Evolutionary conservation across 2,329 filamentous ascomycete species (phyloP).

Genomic region (Rutstroemia sp.): DNA sequence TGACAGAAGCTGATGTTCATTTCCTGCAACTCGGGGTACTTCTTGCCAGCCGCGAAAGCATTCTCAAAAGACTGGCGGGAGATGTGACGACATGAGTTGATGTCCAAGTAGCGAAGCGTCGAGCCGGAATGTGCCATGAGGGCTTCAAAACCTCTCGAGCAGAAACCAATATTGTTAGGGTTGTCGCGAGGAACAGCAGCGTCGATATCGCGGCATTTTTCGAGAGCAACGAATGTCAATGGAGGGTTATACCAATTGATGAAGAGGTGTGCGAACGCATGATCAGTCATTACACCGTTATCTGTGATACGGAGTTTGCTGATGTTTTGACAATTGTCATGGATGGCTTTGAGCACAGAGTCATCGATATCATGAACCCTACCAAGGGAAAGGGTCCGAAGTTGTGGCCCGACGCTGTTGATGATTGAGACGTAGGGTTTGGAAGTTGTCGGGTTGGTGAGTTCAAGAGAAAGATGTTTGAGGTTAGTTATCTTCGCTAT

Average conservation of each 20-base stretch:
- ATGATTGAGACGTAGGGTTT: slow-evolving; percentile 56
- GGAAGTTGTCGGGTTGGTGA: slow-evolving; percentile 48
- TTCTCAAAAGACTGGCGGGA: slow-evolving; percentile 62
- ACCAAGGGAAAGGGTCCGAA: slow-evolving; percentile 74
- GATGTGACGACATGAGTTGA: slow-evolving; percentile 83
- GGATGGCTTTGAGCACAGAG: slow-evolving; percentile 61
- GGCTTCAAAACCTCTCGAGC: slow-evolving; percentile 66
- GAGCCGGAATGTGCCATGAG: slow-evolving; percentile 77
- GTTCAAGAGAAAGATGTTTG: slow-evolving; percentile 67
- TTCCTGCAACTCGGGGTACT: slow-evolving; percentile 61
- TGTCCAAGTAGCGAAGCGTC: slow-evolving; percentile 58
- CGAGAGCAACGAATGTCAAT: slow-evolving; percentile 64
- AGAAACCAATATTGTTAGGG: slow-evolving; percentile 62
- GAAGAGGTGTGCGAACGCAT: slow-evolving; percentile 67
- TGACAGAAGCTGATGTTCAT: slow-evolving; percentile 75
- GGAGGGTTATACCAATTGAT: slow-evolving; percentile 66
- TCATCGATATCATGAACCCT: slow-evolving; percentile 62
- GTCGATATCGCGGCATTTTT: slow-evolving; percentile 71
- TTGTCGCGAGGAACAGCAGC: slow-evolving; percentile 60
- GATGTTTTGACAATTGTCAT: slow-evolving; percentile 59
- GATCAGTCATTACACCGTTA: slow-evolving; percentile 69
- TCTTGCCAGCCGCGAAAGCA: slow-evolving; percentile 55
- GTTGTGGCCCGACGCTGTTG: slow-evolving; percentile 49
- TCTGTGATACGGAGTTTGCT: slow-evolving; percentile 75
- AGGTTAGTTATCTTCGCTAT: slow-evolving; percentile 58